A percentile compares a stretch with the other conserved stretches of the same genome.
These are phyloP conservation scores for Lachancea meyersii DNA, from an alignment of 805 yeast species.

Conservation along the genomic window DNA sequence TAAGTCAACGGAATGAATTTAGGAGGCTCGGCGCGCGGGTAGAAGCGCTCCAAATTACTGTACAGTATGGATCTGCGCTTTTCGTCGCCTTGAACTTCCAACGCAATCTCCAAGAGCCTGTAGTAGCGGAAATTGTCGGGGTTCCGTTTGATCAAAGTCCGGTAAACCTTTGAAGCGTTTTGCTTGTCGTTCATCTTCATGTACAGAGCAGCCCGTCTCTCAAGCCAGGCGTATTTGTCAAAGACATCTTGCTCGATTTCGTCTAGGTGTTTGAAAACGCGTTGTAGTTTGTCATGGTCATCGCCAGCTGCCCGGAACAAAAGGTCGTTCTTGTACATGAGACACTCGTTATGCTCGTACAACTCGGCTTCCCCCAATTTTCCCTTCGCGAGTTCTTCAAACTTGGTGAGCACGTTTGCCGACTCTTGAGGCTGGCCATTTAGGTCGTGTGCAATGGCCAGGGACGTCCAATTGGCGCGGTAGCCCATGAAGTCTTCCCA, in stretches of 20 bases:
- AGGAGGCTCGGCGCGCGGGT: slow-evolving; percentile 82
- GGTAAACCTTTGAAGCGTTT: slow-evolving; percentile 64
- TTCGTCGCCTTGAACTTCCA: slow-evolving; percentile 43
- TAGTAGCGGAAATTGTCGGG: slow-evolving; percentile 75
- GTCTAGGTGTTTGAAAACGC: slow-evolving; percentile 57
- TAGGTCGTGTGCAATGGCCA: slow-evolving; percentile 80
- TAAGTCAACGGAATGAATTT: slow-evolving; percentile 72
- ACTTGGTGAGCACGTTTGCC: slow-evolving; percentile 62
- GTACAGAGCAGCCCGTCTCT: slow-evolving; percentile 60
- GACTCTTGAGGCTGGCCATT: slow-evolving; percentile 63
- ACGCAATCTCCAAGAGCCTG: slow-evolving; percentile 54
- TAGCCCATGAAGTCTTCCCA: slow-evolving; percentile 73
- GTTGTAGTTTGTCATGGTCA: slow-evolving; percentile 36
- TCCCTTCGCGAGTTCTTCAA: slow-evolving; percentile 68
- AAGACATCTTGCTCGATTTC: slow-evolving; percentile 46
- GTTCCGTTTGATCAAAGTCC: slow-evolving; percentile 71
- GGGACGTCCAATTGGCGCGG: slow-evolving; percentile 84
- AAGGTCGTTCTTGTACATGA: slow-evolving; percentile 63
- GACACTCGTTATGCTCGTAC: slow-evolving; percentile 76
- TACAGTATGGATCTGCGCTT: slow-evolving; percentile 55
- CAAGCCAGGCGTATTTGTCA: slow-evolving; percentile 58
- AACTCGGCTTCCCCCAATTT: slow-evolving; percentile 60
- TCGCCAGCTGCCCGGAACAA: slow-evolving; percentile 56
- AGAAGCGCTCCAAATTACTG: slow-evolving; percentile 56
- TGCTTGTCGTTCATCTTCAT: slow-evolving; percentile 48